Base-by-base conservation (phyloP, 2,329 filamentous ascomycete species). In the Aspergillus fijiensis region DNA sequence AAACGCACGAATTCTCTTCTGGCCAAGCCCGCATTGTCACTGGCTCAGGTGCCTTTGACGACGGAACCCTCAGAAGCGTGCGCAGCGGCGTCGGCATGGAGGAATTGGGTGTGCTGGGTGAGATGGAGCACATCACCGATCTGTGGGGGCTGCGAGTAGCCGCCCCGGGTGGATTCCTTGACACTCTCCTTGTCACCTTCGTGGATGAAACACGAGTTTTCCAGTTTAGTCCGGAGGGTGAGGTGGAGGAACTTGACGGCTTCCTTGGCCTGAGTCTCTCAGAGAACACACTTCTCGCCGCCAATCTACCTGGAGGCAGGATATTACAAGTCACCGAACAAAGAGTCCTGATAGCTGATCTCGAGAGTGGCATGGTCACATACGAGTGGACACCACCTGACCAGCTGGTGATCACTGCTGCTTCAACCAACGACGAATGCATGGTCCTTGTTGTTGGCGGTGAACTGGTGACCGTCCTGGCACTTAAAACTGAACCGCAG, bases 21-120 rank as follows among this genome's bases (percentile, higher is more conserved):
- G 95, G 95, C 0, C 94, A 99, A 76, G 93, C 95, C 50, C 86
- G 93, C 45, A 90, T 99, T 62, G 92, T 99, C 11, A 93, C 94
- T 2, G 94, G 92, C 0, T 97, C 93, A 58, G 95, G 95, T 29
- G 92, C 91, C 0, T 95, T 91, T 72, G 88, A 90, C 65, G 92
- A 96, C 69, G 95, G 95, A 19, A 94, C 90, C 58, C 78, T 99
- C 56, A 84, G 95, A 61, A 96, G 92, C 71, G 91, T 99, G 23
- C 85, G 95, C 57, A 98, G 94, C 72, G 96, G 95, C 53, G 93
- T 99, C 54, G 93, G 93, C 0, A 84, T 98, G 55, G 92, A 97
- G 72, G 92, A 97, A 58, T 79, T 93, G 16, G 94, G 92, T 21
- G 83, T 94, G 5, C 80, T 98, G 9, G 90, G 88, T 39, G 89